Base-by-base conservation (phyloP, 2,329 filamentous ascomycete species). In the Trichoderma lentiforme region DNA sequence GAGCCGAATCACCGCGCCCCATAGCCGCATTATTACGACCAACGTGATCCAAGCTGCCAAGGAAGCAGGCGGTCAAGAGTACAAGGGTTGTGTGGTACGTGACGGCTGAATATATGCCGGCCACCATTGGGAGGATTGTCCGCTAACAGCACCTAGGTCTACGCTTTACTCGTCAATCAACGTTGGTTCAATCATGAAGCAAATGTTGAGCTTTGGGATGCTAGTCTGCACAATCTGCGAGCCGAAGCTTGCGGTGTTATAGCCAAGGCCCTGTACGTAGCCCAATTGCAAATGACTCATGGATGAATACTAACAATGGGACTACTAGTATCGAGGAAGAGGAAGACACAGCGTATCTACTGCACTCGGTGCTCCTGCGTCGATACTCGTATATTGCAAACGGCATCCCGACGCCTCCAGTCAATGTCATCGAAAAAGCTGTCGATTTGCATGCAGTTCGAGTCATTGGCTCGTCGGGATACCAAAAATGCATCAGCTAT, bases 401-500 rank as follows among this genome's bases (percentile, higher is more conserved):
- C 74, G 90, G 89, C 56, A 86, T 92, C 74, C 86, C 92, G 56
- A 94, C 93, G 0, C 83, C 87, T 1, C 93, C 95, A 0, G 87
- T 92, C 74, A 99, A 98, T 78, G 96, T 93, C 26, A 91, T 99
- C 72, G 96, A 99, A 81, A 93, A 94, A 78, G 93, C 96, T 0
- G 94, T 98, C 43, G 96, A 99, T 77, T 83, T 98, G 30, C 96
- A 99, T 80, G 94, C 95, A 1, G 85, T 98, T 60, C 87, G 89
- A 15, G 90, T 99, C 62, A 98, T 98, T 74, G 94, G 94, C 3
- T 95, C 93, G 0, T 94, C 93, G 0, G 95, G 96, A 30, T 99
- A 98, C 81, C 96, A 98, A 76, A 97, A 97, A 83, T 98, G 95
- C 79, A 94, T 98, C 77, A 89, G 87, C 74, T 94, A 97, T 79